Evolutionary conservation across 1,139 yeast genomes (phyloP), one percentile per base, ranked within the genome.

Genomic region (Nakaseomyces sp.): DNA sequence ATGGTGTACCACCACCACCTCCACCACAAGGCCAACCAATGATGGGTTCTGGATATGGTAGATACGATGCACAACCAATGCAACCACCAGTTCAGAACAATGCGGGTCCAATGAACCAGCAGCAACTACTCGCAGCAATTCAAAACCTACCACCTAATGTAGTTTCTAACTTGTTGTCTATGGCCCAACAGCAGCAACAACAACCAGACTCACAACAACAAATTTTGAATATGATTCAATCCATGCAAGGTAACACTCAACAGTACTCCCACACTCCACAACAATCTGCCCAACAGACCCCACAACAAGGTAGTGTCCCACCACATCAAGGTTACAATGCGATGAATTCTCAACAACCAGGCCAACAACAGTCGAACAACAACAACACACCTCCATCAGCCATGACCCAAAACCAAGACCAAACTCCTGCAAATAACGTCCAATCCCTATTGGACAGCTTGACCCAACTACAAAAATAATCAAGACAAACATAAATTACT

Each of bases 121-220:
- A 57, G 37, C 65, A 64, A 37, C 47, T 66, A 25, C 45, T 66
- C 12, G 56, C 64, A 37, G 66, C 69, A 1, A 55, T 77, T 43
- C 78, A 74, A 55, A 69, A 66, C 40, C 59, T 77, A 50, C 78
- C 76, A 45, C 79, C 79, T 8, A 65, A 66, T 35, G 70, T 78
- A 15, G 67, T 76, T 47, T 78, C 76, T 43, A 72, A 63, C 51
- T 65, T 76, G 54, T 57, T 77, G 30, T 59, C 71, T 1, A 56
- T 73, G 45, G 70, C 69, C 1, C 67, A 67, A 41, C 65, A 63
- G 45, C 67, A 58, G 43, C 61, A 58, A 26, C 65, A 60, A 37
- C 67, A 56, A 42, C 63, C 49, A 10, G 61, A 41, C 18, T 36
- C 41, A 30, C 62, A 53, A 22, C 61, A 56, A 41, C 59, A 54